These are phyloP conservation scores for Aspergillus vadensis DNA, from an alignment of 2,329 filamentous ascomycete genomes.

Conservation along the genomic window DNA sequence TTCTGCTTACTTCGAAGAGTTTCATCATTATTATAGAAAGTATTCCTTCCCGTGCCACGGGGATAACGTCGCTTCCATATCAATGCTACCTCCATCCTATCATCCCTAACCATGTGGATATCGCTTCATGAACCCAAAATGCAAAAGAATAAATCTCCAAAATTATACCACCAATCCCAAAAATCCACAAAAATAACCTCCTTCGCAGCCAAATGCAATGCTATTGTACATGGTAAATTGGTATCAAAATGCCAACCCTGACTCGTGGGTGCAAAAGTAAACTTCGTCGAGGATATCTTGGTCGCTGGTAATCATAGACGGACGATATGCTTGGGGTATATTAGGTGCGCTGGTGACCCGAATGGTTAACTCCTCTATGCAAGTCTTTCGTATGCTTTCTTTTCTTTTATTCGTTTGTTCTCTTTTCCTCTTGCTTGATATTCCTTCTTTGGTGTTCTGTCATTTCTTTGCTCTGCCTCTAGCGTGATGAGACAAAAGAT, in stretches of 20 bases:
- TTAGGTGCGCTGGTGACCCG: neutral
- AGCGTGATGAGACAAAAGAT: neutral
- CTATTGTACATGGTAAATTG: constrained; percentile 5
- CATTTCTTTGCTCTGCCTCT: neutral
- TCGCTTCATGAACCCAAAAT: constrained; percentile 2
- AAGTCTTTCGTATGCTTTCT: neutral
- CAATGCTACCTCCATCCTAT: neutral
- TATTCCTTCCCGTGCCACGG: neutral
- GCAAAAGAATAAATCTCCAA: neutral
- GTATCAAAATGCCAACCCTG: neutral
- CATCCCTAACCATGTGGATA: neutral
- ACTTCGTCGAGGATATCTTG: neutral
- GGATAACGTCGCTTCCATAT: neutral
- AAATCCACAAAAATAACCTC: neutral
- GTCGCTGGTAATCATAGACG: constrained; percentile 5
- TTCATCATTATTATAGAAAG: neutral
- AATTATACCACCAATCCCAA: neutral
- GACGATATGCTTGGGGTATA: constrained; percentile 9
- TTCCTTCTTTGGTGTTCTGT: neutral
- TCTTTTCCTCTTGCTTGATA: neutral
- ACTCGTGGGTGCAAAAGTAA: constrained; percentile 1
- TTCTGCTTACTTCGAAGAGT: neutral
- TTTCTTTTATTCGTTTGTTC: neutral
- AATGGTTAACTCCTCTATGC: neutral
- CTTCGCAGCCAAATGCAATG: constrained; percentile 5